Evolutionary conservation across 441 rosid species (phyloP).

Genomic region (Hura crepitans): DNA sequence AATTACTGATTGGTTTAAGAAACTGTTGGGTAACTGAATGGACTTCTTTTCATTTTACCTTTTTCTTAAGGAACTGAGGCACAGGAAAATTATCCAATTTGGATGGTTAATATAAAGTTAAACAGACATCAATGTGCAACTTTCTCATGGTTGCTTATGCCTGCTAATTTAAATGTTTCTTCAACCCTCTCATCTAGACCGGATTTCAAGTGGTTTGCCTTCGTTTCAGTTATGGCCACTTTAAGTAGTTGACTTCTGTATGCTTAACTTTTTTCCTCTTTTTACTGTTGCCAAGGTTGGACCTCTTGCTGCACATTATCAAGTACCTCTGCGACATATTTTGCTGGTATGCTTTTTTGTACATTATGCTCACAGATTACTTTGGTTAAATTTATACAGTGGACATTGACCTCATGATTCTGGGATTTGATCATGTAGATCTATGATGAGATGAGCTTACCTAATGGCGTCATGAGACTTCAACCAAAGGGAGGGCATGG

Average conservation of each 20-base stretch:
- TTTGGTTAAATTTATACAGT: background rate
- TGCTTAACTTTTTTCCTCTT: conserved; percentile 20
- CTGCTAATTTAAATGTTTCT: background rate
- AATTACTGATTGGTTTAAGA: background rate
- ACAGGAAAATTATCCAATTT: background rate
- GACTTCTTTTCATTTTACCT: background rate
- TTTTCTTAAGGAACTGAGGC: background rate
- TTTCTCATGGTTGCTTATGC: background rate
- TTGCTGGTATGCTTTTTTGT: conserved; percentile 48
- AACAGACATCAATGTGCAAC: background rate
- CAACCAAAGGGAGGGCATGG: conserved; percentile 95
- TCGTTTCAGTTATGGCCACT: background rate
- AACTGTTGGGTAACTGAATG: background rate
- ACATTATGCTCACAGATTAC: conserved; percentile 15
- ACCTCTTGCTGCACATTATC: conserved; percentile 83
- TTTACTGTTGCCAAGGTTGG: conserved; percentile 52
- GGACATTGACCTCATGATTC: conserved; percentile 11
- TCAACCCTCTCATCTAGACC: too few species aligned
- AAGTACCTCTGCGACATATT: conserved; percentile 86
- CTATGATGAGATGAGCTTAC: conserved; percentile 86
- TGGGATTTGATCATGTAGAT: conserved; percentile 37
- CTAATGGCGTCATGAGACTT: conserved; percentile 79
- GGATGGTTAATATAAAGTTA: conserved; percentile 1
- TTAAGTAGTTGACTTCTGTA: conserved; percentile 8
- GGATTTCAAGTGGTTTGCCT: background rate